phyloP scores from a whole-genome alignment of 108 stramenopile genomes.

The Craspedostauros australis region DNA sequence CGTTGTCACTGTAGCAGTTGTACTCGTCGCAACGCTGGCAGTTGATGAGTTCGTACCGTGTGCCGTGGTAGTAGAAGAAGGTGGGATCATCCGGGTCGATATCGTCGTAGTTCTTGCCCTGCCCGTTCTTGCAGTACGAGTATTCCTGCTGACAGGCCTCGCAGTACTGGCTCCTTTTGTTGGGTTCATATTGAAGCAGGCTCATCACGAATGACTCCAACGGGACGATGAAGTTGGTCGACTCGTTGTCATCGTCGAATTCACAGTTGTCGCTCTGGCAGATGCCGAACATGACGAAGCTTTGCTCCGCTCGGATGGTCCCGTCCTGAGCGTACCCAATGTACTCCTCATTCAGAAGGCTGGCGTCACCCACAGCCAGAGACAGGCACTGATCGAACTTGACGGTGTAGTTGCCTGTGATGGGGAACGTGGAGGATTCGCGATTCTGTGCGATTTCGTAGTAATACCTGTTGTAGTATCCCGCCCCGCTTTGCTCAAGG shows the following conservation, averaged over 20 bases:
- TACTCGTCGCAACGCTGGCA: neutral
- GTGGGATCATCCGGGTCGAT: neutral
- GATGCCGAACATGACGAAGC: constrained; percentile 33
- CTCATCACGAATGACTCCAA: constrained; percentile 26
- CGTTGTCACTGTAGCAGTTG: constrained; percentile 4
- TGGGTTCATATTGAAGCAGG: constrained; percentile 24
- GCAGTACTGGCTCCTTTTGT: constrained; percentile 31
- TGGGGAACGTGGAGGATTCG: no score
- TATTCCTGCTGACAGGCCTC: constrained; percentile 16
- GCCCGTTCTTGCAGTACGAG: neutral
- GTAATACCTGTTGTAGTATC: no score
- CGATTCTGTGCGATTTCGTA: no score
- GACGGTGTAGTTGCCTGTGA: no score
- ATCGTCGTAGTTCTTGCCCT: neutral
- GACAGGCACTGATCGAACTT: constrained; percentile 8
- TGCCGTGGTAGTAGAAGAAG: constrained; percentile 4
- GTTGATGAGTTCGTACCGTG: constrained; percentile 3
- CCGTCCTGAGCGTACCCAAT: constrained; percentile 23
- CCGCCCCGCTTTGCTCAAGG: no score
- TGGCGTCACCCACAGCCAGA: constrained; percentile 11
- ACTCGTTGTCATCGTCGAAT: constrained; percentile 18
- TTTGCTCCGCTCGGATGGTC: constrained; percentile 18
- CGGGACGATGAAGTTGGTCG: constrained; percentile 35
- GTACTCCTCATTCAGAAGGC: constrained; percentile 18
- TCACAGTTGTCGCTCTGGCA: constrained; percentile 10